phyloP scores from a whole-genome alignment of 768 basidiomycete genomes.

The Lyophyllum shimeji region DNA sequence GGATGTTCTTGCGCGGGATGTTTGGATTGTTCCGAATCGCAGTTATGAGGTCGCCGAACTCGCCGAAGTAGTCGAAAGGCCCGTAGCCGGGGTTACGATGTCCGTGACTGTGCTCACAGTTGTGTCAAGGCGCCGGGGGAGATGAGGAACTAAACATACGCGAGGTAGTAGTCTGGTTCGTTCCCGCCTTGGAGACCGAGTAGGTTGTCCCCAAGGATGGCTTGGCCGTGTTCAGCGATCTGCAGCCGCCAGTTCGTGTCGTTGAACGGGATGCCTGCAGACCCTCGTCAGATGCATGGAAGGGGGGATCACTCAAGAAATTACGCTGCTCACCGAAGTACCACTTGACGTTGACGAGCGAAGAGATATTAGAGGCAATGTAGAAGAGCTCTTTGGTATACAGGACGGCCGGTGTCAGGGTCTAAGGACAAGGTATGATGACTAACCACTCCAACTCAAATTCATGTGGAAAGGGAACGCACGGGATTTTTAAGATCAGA shows the following conservation, averaged over 20 bases:
- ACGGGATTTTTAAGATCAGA: slow-evolving; percentile 30
- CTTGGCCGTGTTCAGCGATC: slow-evolving; percentile 58
- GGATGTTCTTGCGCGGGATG: slow-evolving; percentile 35
- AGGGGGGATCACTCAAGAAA: background rate
- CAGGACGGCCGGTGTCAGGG: slow-evolving; percentile 64
- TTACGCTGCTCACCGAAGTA: slow-evolving; percentile 45
- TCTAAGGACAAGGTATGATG: slow-evolving; percentile 27
- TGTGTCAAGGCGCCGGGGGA: slow-evolving; percentile 36
- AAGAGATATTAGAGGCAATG: slow-evolving; percentile 58
- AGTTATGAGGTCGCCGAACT: slow-evolving; percentile 43
- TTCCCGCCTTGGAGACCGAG: slow-evolving; percentile 71
- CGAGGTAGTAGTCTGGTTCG: slow-evolving; percentile 73
- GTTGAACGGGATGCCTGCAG: slow-evolving; percentile 60
- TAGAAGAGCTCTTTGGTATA: slow-evolving; percentile 69
- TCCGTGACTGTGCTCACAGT: slow-evolving; percentile 37
- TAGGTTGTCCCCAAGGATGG: slow-evolving; percentile 62
- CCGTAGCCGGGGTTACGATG: slow-evolving; percentile 24
- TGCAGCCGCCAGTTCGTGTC: slow-evolving; percentile 54
- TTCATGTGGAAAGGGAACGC: slow-evolving; percentile 7
- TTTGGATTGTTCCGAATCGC: slow-evolving; percentile 35
- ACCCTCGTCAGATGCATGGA: background rate
- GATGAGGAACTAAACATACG: slow-evolving; percentile 19
- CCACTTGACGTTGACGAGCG: slow-evolving; percentile 61
- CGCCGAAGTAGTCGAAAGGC: slow-evolving; percentile 43
- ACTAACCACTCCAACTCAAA: background rate